A percentile compares a stretch with the other conserved stretches of the same genome.
phyloP scores from a whole-genome alignment of 2,329 filamentous ascomycete genomes.

The Lachnellula subtilissima region DNA sequence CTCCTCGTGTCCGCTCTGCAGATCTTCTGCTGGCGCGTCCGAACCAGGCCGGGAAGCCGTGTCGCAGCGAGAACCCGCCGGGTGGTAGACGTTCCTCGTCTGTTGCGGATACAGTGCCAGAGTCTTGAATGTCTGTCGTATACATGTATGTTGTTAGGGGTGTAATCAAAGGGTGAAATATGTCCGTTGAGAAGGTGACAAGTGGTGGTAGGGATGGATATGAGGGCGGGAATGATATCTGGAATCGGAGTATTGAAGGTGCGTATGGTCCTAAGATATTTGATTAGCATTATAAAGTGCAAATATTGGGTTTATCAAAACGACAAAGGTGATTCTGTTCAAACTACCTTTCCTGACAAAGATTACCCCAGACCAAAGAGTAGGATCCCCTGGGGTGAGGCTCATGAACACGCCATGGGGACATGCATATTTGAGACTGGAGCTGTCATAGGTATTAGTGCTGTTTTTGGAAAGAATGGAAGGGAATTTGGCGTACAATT shows the following conservation, averaged over 20 bases:
- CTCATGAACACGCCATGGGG: slow-evolving; percentile 84
- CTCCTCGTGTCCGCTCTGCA: slow-evolving; percentile 30
- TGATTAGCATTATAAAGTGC: not conserved
- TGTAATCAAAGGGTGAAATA: slow-evolving; percentile 91
- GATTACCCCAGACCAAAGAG: slow-evolving; percentile 83
- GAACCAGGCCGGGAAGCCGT: slow-evolving; percentile 92
- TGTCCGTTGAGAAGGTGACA: slow-evolving; percentile 84
- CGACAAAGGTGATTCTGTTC: not conserved
- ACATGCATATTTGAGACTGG: slow-evolving; percentile 74
- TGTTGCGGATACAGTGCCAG: slow-evolving; percentile 74
- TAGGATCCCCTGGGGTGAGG: slow-evolving; percentile 74
- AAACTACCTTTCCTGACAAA: slow-evolving; percentile 78
- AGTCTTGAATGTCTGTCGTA: slow-evolving; percentile 69
- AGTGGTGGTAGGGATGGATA: slow-evolving; percentile 78
- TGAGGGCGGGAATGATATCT: slow-evolving; percentile 76
- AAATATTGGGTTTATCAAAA: not conserved
- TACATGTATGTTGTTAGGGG: slow-evolving; percentile 94
- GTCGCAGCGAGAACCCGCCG: slow-evolving; percentile 82
- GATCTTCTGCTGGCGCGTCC: slow-evolving; percentile 48
- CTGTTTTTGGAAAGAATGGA: not conserved
- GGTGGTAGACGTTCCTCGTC: slow-evolving; percentile 81
- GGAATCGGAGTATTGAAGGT: slow-evolving; percentile 80
- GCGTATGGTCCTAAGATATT: slow-evolving; percentile 73
- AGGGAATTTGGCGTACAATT: slow-evolving; percentile 24
- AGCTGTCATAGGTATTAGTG: slow-evolving; percentile 44